Base-by-base conservation (phyloP, 768 basidiomycete genomes). In the Lactifluus piperatus region DNA sequence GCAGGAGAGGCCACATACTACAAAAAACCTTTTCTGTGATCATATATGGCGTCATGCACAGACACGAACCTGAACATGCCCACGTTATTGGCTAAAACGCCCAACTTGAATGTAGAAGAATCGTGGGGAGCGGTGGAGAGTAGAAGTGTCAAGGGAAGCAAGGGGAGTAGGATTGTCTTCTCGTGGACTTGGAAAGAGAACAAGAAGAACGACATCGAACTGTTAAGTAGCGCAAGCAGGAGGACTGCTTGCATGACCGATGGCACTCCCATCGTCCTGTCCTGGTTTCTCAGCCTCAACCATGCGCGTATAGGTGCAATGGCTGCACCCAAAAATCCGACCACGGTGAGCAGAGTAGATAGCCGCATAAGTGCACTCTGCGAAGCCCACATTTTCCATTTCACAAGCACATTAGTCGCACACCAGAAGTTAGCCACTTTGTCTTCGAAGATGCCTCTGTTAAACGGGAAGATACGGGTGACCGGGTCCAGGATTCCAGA, bases 401-500 rank as follows among this genome's bases (percentile, higher is more conserved):
- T 97, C 72, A 97, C 70, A 14, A 88, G 72, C 24, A 94, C 85
- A 68, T 97, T 92, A 18, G 86, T 83, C 32, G 92, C 90, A 71
- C 94, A 97, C 94, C 94, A 98, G 68, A 95, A 91, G 69, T 98
- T 98, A 41, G 94, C 92, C 24, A 98, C 94, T 68, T 95, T 94
- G 74, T 95, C 92, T 68, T 95, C 93, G 67, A 94, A 94, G 3
- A 94, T 76, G 14, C 94, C 94, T 29, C 94, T 84, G 6, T 81
- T 78, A 69, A 98, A 92, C 0, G 94, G 94, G 69, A 98, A 98
- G 56, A 97, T 91, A 6, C 94, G 84, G 14, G 75, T 75, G 47
- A 94, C 75, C 16, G 88, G 83, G 52, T 84, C 81, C n/a, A 79
- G 60, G 61, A 90, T 77, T 24, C 74, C 67, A 20, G 70, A 62